Evolutionary conservation across 75 land plant species (phyloP).

Genomic region (Cunninghamia lanceolata): DNA sequence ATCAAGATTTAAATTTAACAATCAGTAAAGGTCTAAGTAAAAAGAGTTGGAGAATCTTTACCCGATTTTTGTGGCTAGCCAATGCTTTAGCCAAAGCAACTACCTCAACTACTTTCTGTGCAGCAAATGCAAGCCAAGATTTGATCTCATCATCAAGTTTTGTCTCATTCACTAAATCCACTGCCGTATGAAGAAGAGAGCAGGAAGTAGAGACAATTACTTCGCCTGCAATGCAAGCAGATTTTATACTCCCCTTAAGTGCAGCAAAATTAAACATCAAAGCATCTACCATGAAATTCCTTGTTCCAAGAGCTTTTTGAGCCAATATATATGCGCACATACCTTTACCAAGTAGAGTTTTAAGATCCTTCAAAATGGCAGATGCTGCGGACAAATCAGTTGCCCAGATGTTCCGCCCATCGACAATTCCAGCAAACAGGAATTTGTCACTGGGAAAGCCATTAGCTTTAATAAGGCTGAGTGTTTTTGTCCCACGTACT

Average conservation of each 20-base stretch:
- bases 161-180: constrained; percentile 36
- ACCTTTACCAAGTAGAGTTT: too few relatives aligned
- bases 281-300: not conserved
- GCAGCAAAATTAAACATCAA: not conserved
- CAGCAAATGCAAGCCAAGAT: constrained; percentile 42
- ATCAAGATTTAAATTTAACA: too few relatives aligned
- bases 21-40: not conserved
- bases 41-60: not conserved
- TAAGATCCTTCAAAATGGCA: too few relatives aligned
- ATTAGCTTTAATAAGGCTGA: constrained; percentile 16
- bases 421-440: constrained; percentile 35
- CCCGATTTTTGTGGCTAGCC: constrained; percentile 29
- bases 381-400: too few relatives aligned
- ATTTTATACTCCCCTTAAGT: not conserved
- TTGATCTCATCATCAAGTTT: constrained; percentile 40
- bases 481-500: constrained; percentile 13
- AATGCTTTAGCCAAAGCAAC: constrained; percentile 30
- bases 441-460: constrained; percentile 24
- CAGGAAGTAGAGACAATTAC: constrained; percentile 38
- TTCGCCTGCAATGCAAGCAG: constrained; percentile 11
- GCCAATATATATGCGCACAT: not conserved
- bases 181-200: constrained; percentile 23
- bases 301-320: not conserved
- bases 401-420: constrained; percentile 38
- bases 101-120: constrained; percentile 32